A percentile compares a stretch with the other conserved stretches of the same genome.
Evolutionary conservation across 176 grass and related monocot species (phyloP).

Genomic region (Tuctoria greenei): DNA sequence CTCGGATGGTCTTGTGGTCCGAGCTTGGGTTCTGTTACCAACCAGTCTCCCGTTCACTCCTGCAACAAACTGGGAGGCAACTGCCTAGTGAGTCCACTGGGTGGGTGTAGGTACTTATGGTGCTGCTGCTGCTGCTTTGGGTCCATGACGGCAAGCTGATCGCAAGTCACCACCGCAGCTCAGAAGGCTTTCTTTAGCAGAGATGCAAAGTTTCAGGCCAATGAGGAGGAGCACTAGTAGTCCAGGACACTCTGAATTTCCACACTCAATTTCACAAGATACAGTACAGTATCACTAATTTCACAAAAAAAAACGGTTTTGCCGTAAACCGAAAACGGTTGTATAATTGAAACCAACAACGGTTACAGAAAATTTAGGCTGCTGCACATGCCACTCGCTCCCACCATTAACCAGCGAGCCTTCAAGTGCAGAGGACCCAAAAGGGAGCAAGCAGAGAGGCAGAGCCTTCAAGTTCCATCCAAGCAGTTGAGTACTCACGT

Average conservation of each 20-base stretch:
- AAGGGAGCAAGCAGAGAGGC: too few species aligned
- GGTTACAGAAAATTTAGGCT: too few species aligned
- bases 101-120: too few species aligned
- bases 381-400: too few species aligned
- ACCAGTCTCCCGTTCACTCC: not conserved
- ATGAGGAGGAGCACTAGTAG: not conserved
- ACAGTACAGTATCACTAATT: too few species aligned
- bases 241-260: too few species aligned
- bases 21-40: constrained; percentile 16
- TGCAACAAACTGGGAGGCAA: not conserved
- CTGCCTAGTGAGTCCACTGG: too few species aligned
- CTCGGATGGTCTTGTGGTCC: constrained; percentile 30
- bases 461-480: too few species aligned
- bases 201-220: not conserved
- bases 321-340: not conserved
- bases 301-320: not conserved
- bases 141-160: too few species aligned
- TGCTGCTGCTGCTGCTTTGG: not conserved
- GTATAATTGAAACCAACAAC: not conserved
- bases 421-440: too few species aligned
- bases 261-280: not conserved
- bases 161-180: not conserved
- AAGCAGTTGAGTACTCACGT: too few species aligned
- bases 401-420: too few species aligned
- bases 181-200: constrained; percentile 16